Evolutionary conservation across 495 filamentous ascomycete species (phyloP).

Genomic region (Penicillium waksmanii): DNA sequence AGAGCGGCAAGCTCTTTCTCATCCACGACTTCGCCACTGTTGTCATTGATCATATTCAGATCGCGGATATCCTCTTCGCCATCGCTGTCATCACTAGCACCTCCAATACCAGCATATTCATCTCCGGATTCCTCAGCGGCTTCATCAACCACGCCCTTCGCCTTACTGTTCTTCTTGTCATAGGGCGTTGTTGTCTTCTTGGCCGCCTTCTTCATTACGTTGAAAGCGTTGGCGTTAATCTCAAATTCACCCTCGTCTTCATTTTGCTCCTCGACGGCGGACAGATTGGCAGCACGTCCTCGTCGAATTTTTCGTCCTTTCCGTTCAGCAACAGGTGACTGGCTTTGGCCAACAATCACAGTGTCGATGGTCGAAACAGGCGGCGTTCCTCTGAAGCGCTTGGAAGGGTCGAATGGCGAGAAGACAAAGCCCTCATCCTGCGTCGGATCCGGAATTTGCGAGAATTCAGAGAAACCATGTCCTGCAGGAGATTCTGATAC

Average conservation of each 20-base stretch:
- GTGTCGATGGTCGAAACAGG: conserved; percentile 71
- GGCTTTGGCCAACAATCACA: conserved; percentile 55
- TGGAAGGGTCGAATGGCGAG: conserved; percentile 56
- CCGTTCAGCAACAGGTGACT: conserved; percentile 64
- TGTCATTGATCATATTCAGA: conserved; percentile 88
- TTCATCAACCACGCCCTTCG: conserved; percentile 85
- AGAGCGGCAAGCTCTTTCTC: conserved; percentile 81
- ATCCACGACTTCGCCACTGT: conserved; percentile 73
- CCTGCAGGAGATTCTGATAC: conserved; percentile 48
- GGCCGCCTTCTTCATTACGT: conserved; percentile 72
- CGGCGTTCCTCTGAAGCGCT: conserved; percentile 65
- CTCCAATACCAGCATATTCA: conserved; percentile 94
- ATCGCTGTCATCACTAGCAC: conserved; percentile 84
- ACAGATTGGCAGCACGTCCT: conserved; percentile 36
- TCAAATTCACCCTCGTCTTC: conserved; percentile 40
- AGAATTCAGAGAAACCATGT: conserved; percentile 58
- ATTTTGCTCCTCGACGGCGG: conserved; percentile 47
- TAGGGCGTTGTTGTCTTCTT: conserved; percentile 60
- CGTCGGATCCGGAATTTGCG: conserved; percentile 73
- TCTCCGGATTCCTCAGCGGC: conserved; percentile 98
- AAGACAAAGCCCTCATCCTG: conserved; percentile 81
- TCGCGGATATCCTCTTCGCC: conserved; percentile 70
- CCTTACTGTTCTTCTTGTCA: conserved; percentile 86
- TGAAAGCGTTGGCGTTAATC: conserved; percentile 64
- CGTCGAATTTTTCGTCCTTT: conserved; percentile 63